phyloP scores from a whole-genome alignment of 768 basidiomycete genomes.

The Tylopilus rubrobrunneus region DNA sequence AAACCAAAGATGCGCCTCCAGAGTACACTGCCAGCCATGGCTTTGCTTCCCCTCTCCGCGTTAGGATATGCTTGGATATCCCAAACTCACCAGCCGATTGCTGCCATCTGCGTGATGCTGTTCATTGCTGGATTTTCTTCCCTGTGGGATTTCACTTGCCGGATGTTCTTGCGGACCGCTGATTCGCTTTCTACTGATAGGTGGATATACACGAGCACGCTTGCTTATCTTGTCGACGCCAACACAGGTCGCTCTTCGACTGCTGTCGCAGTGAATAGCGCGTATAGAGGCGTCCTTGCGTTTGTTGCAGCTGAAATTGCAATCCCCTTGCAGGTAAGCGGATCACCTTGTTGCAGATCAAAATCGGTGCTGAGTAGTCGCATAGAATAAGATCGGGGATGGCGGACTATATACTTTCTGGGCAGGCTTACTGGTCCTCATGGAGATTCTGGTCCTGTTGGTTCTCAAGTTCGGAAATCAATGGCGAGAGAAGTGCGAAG shows the following conservation, averaged over 20 bases:
- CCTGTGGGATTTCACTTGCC: slow-evolving; percentile 16
- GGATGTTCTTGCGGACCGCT: neutral
- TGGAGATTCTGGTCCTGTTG: slow-evolving; percentile 51
- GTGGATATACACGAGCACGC: slow-evolving; percentile 59
- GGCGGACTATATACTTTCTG: slow-evolving; percentile 36
- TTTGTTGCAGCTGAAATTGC: slow-evolving; percentile 75
- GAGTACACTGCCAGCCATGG: slow-evolving; percentile 56
- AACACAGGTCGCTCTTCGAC: slow-evolving; percentile 78
- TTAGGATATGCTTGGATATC: slow-evolving; percentile 76
- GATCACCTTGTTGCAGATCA: neutral
- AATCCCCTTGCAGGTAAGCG: slow-evolving; percentile 56
- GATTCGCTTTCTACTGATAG: slow-evolving; percentile 22
- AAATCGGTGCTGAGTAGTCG: neutral
- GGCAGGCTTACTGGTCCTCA: slow-evolving; percentile 50
- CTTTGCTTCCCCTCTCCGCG: slow-evolving; percentile 50
- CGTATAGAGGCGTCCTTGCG: slow-evolving; percentile 65
- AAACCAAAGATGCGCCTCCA: slow-evolving; percentile 62
- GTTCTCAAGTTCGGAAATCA: slow-evolving; percentile 53
- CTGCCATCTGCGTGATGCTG: slow-evolving; percentile 66
- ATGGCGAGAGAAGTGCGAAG: slow-evolving; percentile 56
- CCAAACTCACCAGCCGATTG: slow-evolving; percentile 57
- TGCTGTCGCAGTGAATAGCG: slow-evolving; percentile 73
- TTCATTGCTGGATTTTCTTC: slow-evolving; percentile 70
- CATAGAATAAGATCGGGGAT: slow-evolving; percentile 24
- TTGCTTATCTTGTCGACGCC: slow-evolving; percentile 86